Conservation (phyloP, 805 yeast genomes). For the Lipomyces mesembrius region DNA sequence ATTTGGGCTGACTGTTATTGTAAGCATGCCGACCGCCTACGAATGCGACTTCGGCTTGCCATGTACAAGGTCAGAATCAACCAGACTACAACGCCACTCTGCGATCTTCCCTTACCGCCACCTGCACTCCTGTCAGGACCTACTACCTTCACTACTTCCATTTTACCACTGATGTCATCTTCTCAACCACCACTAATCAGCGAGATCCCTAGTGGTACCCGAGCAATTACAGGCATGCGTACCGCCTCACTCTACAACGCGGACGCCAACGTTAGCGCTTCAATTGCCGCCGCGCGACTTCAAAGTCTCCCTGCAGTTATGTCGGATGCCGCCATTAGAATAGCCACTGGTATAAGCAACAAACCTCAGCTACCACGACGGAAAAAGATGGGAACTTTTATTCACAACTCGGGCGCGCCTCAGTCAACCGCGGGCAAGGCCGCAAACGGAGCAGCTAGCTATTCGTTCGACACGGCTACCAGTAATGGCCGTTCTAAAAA, state of each 20-base stretch:
- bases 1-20: background rate
- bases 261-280: conserved; percentile 1
- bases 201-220: background rate
- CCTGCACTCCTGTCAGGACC: background rate
- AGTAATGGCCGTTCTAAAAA: background rate
- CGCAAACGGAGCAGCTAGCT: background rate
- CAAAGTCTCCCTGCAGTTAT: conserved; percentile 25
- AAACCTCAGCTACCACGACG: conserved; percentile 5
- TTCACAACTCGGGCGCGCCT: background rate
- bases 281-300: conserved; percentile 1
- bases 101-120: conserved; percentile 32
- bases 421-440: background rate
- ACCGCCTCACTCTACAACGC: conserved; percentile 13
- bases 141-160: conserved; percentile 1
- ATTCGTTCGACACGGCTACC: background rate
- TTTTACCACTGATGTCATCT: background rate
- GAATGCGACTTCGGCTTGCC: conserved; percentile 44
- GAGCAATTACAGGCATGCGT: conserved; percentile 7
- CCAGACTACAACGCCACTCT: conserved; percentile 43
- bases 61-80: conserved; percentile 46
- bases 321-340: conserved; percentile 25
- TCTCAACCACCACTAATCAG: background rate
- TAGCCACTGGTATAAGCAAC: conserved; percentile 14
- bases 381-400: background rate
- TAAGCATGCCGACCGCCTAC: conserved; percentile 42